phyloP scores from a whole-genome alignment of 2,329 filamentous ascomycete species.

The Colletotrichum sp. region DNA sequence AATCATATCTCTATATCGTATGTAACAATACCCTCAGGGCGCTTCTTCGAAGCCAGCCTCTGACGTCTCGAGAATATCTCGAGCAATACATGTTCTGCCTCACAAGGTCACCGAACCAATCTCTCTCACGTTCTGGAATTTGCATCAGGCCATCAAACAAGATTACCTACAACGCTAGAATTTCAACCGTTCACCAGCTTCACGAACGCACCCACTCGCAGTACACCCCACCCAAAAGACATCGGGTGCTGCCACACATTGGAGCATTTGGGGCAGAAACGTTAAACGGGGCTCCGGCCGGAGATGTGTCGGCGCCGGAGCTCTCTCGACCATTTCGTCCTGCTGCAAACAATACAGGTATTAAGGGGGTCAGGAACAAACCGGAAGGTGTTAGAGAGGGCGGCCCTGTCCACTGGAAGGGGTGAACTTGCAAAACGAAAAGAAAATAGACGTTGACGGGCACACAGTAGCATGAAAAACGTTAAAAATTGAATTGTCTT shows the following conservation, averaged over 20 bases:
- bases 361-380: neutral
- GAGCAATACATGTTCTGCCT: neutral
- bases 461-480: slow-evolving; percentile 3
- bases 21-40: slow-evolving; percentile 5
- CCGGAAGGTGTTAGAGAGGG: neutral
- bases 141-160: neutral
- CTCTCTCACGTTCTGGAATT: neutral
- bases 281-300: neutral
- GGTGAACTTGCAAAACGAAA: neutral
- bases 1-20: neutral
- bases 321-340: neutral
- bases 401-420: neutral
- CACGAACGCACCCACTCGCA: neutral
- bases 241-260: neutral
- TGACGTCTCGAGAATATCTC: neutral
- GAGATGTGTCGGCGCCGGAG: neutral
- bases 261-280: neutral
- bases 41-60: neutral
- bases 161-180: neutral
- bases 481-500: slow-evolving; percentile 6
- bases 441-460: neutral
- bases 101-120: neutral
- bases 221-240: neutral
- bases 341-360: neutral
- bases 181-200: neutral